Percentiles rank a stretch among this genome's conserved stretches.
These are phyloP conservation scores for Ramalina peruviana DNA, from an alignment of 495 filamentous ascomycete genomes.

Conservation along the genomic window DNA sequence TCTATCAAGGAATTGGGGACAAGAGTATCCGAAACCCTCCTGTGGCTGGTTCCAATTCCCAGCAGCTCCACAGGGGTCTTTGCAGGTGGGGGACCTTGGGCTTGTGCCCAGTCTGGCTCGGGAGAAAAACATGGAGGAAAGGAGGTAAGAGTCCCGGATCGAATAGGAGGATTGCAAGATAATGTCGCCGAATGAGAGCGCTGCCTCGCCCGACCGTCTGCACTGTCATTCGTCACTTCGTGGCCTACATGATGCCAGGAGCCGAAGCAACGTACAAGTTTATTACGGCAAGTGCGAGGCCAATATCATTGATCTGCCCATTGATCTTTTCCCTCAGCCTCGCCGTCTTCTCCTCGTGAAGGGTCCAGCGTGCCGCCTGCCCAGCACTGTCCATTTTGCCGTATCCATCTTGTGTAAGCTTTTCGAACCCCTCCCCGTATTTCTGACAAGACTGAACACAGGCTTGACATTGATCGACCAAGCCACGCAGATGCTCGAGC, in stretches of 20 bases:
- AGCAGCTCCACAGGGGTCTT: conserved; percentile 4
- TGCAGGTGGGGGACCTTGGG: not conserved
- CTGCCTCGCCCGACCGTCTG: conserved; percentile 1
- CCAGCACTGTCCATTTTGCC: not conserved
- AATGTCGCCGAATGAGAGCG: not conserved
- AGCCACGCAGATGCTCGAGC: conserved; percentile 1
- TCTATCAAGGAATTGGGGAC: not conserved
- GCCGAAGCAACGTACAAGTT: not conserved
- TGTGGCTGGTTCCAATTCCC: no score
- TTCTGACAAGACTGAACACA: conserved; percentile 9
- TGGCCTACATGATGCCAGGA: not conserved
- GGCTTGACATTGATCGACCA: not conserved
- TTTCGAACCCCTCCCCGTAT: conserved; percentile 3
- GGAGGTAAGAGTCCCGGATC: conserved; percentile 1
- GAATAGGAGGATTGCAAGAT: not conserved
- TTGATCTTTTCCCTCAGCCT: conserved; percentile 3
- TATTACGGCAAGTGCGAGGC: not conserved
- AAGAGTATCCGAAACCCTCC: no score
- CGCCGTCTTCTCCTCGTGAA: conserved; percentile 2
- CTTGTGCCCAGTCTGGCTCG: not conserved
- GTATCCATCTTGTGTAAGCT: conserved; percentile 4
- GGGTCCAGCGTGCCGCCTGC: conserved; percentile 1
- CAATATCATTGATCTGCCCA: not conserved
- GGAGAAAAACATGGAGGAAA: conserved; percentile 4
- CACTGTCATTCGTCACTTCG: conserved; percentile 1